Evolutionary conservation across 2,329 filamentous ascomycete genomes (phyloP), one percentile per base, ranked within the genome.

Genomic region (Simplicillium aogashimaense): DNA sequence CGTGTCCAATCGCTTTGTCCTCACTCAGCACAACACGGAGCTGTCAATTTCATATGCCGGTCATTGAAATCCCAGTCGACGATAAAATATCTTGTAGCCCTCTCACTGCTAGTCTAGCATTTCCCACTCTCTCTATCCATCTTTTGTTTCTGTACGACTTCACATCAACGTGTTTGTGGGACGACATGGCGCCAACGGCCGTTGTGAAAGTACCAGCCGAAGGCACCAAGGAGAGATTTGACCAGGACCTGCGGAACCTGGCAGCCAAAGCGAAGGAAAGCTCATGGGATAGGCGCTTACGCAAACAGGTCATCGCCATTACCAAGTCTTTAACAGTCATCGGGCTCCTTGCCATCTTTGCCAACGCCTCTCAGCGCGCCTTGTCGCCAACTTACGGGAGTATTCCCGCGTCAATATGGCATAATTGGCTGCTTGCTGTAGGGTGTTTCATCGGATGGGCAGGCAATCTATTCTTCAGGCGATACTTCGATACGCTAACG

Each of bases 301-400:
- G 47, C 9, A 55, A 59, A 13, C 69, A 73, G 45, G 48, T 51
- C 6, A 25, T 25, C 47, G 57, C 37, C 47, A 69, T 25, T 9
- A 25, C 6, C 20, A 25, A 25, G 20, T 25, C 20, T 9, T 25
- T 25, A 9, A 25, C 20, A 9, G 20, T 25, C 20, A 25, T 25
- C 9, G 20, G 20, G 29, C 47, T 64, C 28, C 49, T 63, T 35
- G 84, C 80, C 35, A 56, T 81, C 33, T 78, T 74, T 44, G 81
- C 83, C 36, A 78, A 80, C 46, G 74, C 83, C 43, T 90, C 85
- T 1, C 78, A 86, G 55, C 69, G 88, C 46, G 81, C 76, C 31
- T 69, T 97, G 29, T 85, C 87, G 15, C 92, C 92, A 2, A 83
- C 94, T 10, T 97, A 94, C 60, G 92, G 92, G 39, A 79, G 81